Conservation (phyloP, 1,284 basidiomycete species). For the Papiliotrema nemorosa region DNA sequence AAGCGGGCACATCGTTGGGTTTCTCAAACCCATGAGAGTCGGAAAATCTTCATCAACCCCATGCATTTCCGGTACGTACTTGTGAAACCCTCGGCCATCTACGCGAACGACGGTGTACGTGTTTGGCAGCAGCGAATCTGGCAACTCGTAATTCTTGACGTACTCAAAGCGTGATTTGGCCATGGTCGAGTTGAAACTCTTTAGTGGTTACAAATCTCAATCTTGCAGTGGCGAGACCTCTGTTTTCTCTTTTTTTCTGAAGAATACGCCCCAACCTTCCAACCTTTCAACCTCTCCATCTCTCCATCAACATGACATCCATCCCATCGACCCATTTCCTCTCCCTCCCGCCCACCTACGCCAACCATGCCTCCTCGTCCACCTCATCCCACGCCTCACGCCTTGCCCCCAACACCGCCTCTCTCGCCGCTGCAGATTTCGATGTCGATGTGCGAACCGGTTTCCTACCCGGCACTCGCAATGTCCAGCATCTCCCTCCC, state of each 20-base stretch:
- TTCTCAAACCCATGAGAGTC: slow-evolving; percentile 77
- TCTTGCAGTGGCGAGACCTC: too few relatives aligned
- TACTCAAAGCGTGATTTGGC: slow-evolving; percentile 89
- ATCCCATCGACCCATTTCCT: slow-evolving; percentile 62
- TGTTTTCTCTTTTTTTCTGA: too few relatives aligned
- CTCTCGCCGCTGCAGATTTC: slow-evolving; percentile 88
- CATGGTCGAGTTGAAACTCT: slow-evolving; percentile 58
- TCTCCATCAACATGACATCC: too few relatives aligned
- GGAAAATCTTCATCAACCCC: slow-evolving; percentile 63
- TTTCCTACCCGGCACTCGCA: slow-evolving; percentile 81
- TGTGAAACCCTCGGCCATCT: slow-evolving; percentile 93
- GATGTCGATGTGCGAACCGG: slow-evolving; percentile 89
- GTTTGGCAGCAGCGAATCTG: slow-evolving; percentile 77
- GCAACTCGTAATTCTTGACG: slow-evolving; percentile 83
- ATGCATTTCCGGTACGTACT: slow-evolving; percentile 55
- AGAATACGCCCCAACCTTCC: too few relatives aligned
- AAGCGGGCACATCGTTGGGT: slow-evolving; percentile 83
- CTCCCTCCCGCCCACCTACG: slow-evolving; percentile 55
- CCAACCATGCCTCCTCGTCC: slow-evolving; percentile 27
- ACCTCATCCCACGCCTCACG: slow-evolving; percentile 40
- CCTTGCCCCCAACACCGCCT: slow-evolving; percentile 65
- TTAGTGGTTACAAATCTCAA: background rate
- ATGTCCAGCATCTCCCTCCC: slow-evolving; percentile 60
- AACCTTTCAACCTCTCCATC: too few relatives aligned
- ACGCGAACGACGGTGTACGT: slow-evolving; percentile 83